Conservation (phyloP, 208 protist genomes). For the Crithidia expoeki region DNA sequence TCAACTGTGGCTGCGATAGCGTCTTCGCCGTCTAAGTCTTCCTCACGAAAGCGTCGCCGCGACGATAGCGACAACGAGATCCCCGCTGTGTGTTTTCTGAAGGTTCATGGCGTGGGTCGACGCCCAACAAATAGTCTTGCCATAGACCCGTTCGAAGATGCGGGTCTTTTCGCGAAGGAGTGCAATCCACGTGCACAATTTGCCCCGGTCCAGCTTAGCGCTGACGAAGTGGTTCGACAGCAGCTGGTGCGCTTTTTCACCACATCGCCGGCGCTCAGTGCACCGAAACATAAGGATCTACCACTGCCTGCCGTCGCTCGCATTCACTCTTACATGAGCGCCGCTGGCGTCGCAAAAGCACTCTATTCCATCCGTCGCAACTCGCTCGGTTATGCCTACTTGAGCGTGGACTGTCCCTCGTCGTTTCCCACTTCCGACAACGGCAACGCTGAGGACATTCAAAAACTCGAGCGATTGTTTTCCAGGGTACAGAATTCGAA, state of each 20-base stretch:
- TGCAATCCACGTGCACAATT: slow-evolving; percentile 14
- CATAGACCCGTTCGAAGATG: slow-evolving; percentile 19
- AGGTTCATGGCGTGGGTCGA: neutral
- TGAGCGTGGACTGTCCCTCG: neutral
- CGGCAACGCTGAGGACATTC: neutral
- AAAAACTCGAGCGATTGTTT: neutral
- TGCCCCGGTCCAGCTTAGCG: slow-evolving; percentile 4
- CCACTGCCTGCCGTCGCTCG: neutral
- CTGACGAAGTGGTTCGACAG: slow-evolving; percentile 7
- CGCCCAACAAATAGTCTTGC: neutral
- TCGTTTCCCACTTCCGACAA: too few species aligned
- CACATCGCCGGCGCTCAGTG: neutral
- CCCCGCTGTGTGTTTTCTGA: neutral
- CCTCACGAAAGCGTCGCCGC: slow-evolving; percentile 6
- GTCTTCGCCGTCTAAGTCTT: neutral
- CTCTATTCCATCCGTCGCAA: neutral
- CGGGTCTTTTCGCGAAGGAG: slow-evolving; percentile 13
- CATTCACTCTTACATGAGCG: neutral
- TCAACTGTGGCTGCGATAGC: neutral
- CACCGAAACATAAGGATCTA: neutral
- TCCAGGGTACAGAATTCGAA: neutral
- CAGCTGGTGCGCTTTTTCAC: slow-evolving; percentile 21
- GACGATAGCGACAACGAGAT: neutral
- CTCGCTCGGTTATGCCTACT: neutral
- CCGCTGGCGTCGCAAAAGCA: neutral